phyloP scores from a whole-genome alignment of 2,329 filamentous ascomycete genomes.

The Exophiala bonariae region DNA sequence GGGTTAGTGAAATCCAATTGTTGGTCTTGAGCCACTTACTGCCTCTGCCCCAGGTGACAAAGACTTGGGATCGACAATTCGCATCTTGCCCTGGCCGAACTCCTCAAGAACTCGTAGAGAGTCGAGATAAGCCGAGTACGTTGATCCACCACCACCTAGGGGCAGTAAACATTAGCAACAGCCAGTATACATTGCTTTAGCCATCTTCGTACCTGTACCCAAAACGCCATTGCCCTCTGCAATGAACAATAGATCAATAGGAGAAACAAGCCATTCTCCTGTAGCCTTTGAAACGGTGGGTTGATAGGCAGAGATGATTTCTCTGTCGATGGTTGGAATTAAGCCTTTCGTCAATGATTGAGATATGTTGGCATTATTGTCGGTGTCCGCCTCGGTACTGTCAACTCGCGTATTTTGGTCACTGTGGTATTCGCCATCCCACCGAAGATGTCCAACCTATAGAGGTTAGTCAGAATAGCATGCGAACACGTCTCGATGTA shows the following conservation, averaged over 20 bases:
- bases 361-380: conserved; percentile 6
- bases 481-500: conserved; percentile 36
- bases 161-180: too few species aligned
- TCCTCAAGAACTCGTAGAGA: not conserved
- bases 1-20: not conserved
- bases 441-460: conserved; percentile 26
- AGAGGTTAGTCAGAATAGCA: conserved; percentile 11
- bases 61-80: conserved; percentile 40
- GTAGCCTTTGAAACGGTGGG: conserved; percentile 31
- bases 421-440: conserved; percentile 27
- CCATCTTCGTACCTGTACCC: conserved; percentile 32
- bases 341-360: not conserved
- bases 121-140: conserved; percentile 43
- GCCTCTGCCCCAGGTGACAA: not conserved
- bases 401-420: conserved; percentile 26
- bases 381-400: conserved; percentile 14
- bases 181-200: too few species aligned
- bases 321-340: conserved; percentile 10
- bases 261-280: conserved; percentile 38
- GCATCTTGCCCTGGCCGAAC: conserved; percentile 40
- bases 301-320: conserved; percentile 34
- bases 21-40: not conserved
- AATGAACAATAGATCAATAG: conserved; percentile 40
- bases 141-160: conserved; percentile 46
- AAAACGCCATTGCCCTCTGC: conserved; percentile 39